Evolutionary conservation across 371 early-diverging fungal genomes (phyloP), one percentile per base, ranked within the genome.

Genomic region (Syncephalis fuscata): DNA sequence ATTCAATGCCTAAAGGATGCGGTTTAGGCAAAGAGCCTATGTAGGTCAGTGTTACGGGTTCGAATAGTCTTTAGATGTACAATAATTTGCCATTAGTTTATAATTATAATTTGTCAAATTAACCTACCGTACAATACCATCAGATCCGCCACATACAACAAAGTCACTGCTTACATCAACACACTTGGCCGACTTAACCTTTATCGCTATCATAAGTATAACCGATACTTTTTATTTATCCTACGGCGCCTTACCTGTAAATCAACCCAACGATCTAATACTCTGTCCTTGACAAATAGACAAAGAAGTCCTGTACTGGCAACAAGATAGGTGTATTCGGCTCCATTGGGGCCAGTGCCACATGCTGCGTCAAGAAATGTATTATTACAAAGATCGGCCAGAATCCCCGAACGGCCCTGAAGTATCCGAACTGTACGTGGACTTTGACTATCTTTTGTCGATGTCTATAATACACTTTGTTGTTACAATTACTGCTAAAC

Each of bases 241-340:
- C 9, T 54, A 32, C 32, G 32, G 7, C 14, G 21, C 44, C 59
- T 37, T 44, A 78, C 80, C 66, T 82, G 77, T 42, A 86, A 61
- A 57, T 86, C 76, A 20, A 86, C 73, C 83, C 82, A 86, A 57
- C 80, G 83, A 43, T 81, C 80, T 60, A 87, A 61, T 7, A 71
- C 63, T 42, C 79, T 59, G 1, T 63, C 71, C 45, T 74, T 71
- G 26, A 76, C 70, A 46, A 88, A 83, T 43, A 71, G 54, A 49
- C 80, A 73, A 22, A 89, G 65, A 16, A 76, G 62, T 19, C 86
- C 85, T 43, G 63, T 68, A 19, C 76, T 73, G 5, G 82, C 82
- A 32, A 85, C 58, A 19, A 74, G 68, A 49, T 85, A 82, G 16
- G 78, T 77, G 44, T 59, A 63, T 15, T 63, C 69, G 15, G 51